These are phyloP conservation scores for Prunus armeniaca DNA, from an alignment of 306 rosid genomes.

Conservation along the genomic window DNA sequence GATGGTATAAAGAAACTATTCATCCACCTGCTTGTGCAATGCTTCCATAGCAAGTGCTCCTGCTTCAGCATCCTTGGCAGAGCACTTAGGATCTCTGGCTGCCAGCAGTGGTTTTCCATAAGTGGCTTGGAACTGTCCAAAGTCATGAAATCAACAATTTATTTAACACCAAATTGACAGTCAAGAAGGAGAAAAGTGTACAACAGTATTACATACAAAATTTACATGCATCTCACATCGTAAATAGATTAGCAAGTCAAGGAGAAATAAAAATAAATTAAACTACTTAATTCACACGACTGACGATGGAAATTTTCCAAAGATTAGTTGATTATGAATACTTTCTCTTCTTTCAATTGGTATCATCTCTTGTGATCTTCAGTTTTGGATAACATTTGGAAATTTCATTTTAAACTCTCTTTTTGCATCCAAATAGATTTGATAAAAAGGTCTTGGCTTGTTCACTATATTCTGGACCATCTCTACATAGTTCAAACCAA, in stretches of 20 bases:
- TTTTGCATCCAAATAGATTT: no score
- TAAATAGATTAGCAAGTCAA: not conserved
- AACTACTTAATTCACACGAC: not conserved
- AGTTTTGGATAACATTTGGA: no score
- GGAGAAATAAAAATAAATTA: not conserved
- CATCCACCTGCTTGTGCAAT: conserved; percentile 88
- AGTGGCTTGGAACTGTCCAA: conserved; percentile 83
- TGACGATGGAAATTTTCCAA: not conserved
- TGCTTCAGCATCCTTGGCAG: conserved; percentile 98
- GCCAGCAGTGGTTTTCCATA: conserved; percentile 94
- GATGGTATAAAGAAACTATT: conserved; percentile 7
- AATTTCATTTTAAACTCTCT: no score
- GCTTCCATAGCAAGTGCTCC: conserved; percentile 99
- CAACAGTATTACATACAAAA: not conserved
- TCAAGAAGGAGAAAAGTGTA: not conserved
- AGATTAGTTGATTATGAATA: not conserved
- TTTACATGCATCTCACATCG: not conserved
- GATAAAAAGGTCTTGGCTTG: no score
- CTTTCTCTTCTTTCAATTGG: not conserved
- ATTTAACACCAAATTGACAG: not conserved
- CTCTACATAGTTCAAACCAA: no score
- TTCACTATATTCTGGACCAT: no score
- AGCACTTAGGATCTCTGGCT: conserved; percentile 93
- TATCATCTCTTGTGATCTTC: no score
- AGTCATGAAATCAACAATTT: conserved; percentile 19